phyloP scores from a whole-genome alignment of 164 flowering plant species.

The Kingdonia uniflora region DNA sequence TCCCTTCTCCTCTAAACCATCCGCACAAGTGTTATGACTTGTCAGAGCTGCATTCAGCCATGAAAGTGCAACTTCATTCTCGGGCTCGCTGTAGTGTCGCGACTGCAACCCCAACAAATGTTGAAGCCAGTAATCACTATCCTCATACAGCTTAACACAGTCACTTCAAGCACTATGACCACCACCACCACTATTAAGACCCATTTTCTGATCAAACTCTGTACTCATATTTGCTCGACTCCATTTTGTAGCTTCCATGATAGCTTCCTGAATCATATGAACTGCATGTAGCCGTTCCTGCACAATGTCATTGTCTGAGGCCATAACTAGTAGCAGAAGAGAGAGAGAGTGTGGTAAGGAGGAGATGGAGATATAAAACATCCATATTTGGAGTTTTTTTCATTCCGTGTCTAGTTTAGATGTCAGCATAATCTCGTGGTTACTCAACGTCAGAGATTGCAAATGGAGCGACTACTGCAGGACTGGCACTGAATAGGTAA shows the following conservation, averaged over 20 bases:
- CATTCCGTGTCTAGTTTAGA: no score
- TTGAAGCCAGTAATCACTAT: constrained; percentile 24
- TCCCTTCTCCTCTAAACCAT: constrained; percentile 31
- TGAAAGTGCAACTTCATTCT: constrained; percentile 27
- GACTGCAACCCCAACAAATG: no score
- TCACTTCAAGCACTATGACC: constrained; percentile 20
- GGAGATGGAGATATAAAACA: no score
- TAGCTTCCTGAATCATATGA: constrained; percentile 14
- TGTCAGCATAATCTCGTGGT: no score
- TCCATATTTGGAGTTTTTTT: no score
- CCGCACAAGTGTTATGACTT: constrained; percentile 47
- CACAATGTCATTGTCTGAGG: constrained; percentile 4
- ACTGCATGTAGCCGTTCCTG: constrained; percentile 7
- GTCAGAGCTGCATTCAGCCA: constrained; percentile 49
- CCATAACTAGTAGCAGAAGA: constrained; percentile 14
- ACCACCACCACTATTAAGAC: not conserved
- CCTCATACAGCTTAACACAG: constrained; percentile 43
- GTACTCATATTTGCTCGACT: constrained; percentile 5
- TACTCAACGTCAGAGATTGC: no score
- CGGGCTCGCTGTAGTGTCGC: no score
- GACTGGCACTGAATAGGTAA: no score
- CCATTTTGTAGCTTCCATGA: constrained; percentile 18
- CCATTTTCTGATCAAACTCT: not conserved
- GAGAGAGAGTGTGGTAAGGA: constrained; percentile 6
- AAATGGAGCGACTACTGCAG: no score